Conservation (phyloP, 2,329 filamentous ascomycete genomes). For the Torrubiellomyces zombiae region DNA sequence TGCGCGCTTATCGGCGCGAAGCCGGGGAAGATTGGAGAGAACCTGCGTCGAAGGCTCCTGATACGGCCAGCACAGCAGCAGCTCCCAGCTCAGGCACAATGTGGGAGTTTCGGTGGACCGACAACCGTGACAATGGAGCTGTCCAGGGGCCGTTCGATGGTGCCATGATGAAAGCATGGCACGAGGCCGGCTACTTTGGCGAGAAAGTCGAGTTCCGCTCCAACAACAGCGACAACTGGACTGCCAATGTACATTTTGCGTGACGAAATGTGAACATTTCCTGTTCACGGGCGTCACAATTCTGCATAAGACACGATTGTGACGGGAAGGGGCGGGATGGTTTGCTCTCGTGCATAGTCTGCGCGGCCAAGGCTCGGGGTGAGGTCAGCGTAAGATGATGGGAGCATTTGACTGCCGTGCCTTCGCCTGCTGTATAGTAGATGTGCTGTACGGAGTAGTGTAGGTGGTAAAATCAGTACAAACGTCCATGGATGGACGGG, state of each 20-base stretch:
- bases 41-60: slow-evolving; percentile 15
- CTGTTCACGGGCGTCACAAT: no score
- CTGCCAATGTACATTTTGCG: no score
- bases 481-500: no score
- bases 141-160: slow-evolving; percentile 79
- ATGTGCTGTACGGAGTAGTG: no score
- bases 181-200: slow-evolving; percentile 80
- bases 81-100: slow-evolving; percentile 8
- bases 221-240: slow-evolving; percentile 23
- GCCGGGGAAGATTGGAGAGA: slow-evolving; percentile 72
- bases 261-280: slow-evolving; percentile 13
- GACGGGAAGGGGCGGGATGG: no score
- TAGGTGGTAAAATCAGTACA: no score
- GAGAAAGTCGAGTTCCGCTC: slow-evolving; percentile 71
- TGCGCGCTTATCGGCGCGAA: slow-evolving; percentile 69
- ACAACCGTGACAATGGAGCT: slow-evolving; percentile 63
- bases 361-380: no score
- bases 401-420: no score
- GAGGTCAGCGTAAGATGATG: no score
- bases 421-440: no score
- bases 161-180: slow-evolving; percentile 78
- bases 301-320: no score
- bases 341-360: neutral
- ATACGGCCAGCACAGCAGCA: slow-evolving; percentile 5
- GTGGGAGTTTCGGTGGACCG: slow-evolving; percentile 91